These are phyloP conservation scores for Epichloe sylvatica DNA, from an alignment of 2,329 filamentous ascomycete genomes.

Conservation along the genomic window DNA sequence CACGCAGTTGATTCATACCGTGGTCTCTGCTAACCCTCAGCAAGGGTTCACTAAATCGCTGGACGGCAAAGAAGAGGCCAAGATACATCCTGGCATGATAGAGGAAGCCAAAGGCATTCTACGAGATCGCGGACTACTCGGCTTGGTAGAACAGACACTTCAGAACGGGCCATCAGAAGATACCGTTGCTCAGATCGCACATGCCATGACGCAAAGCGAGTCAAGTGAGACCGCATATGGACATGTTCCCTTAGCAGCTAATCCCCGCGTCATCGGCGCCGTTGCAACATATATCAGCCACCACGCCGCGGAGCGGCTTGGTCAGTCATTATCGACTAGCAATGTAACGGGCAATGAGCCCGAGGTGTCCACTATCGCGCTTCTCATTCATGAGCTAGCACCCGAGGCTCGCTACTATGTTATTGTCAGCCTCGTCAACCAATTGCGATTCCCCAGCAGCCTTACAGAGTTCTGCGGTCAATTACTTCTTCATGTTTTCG, in stretches of 20 bases:
- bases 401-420: constrained; percentile 76
- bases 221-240: constrained; percentile 50
- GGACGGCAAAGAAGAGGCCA: constrained; percentile 59
- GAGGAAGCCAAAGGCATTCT: constrained; percentile 47
- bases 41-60: constrained; percentile 50
- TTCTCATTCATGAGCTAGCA: constrained; percentile 59
- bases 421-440: constrained; percentile 72
- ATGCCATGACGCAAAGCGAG: constrained; percentile 51
- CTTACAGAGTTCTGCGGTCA: constrained; percentile 91
- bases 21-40: constrained; percentile 70
- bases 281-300: constrained; percentile 73
- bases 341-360: constrained; percentile 27
- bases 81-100: constrained; percentile 49
- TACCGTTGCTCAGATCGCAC: constrained; percentile 60
- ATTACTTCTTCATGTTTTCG: constrained; percentile 72
- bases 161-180: constrained; percentile 54
- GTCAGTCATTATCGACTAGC: constrained; percentile 44
- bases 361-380: constrained; percentile 60
- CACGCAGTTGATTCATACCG: constrained; percentile 75
- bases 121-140: constrained; percentile 40
- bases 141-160: constrained; percentile 44
- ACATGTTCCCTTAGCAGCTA: constrained; percentile 51
- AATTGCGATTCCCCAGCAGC: constrained; percentile 77
- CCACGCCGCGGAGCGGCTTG: constrained; percentile 48
- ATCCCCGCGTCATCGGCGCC: constrained; percentile 61